A percentile compares a stretch with the other conserved stretches of the same genome.
Evolutionary conservation across 352 stramenopile genomes (phyloP).

Genomic region (Phytophthora rubi): DNA sequence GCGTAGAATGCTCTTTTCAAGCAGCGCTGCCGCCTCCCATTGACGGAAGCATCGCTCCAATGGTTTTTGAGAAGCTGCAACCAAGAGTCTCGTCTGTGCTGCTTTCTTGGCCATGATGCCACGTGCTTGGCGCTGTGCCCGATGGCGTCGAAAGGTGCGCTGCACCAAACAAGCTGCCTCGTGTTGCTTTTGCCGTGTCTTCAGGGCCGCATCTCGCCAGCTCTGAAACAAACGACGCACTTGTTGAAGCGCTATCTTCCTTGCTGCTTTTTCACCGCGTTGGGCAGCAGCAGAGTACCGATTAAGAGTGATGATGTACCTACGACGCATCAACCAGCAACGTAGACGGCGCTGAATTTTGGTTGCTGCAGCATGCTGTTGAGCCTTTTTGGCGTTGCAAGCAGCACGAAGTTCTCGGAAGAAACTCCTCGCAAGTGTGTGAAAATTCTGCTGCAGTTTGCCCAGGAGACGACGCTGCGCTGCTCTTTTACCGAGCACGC

Average conservation of each 20-base stretch:
- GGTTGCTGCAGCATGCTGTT: slow-evolving; percentile 43
- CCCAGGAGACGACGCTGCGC: slow-evolving; percentile 47
- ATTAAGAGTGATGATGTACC: slow-evolving; percentile 49
- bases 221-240: slow-evolving; percentile 30
- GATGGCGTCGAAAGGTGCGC: slow-evolving; percentile 48
- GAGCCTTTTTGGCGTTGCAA: slow-evolving; percentile 40
- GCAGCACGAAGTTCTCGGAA: slow-evolving; percentile 51
- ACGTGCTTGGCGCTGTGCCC: slow-evolving; percentile 50
- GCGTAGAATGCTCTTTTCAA: slow-evolving; percentile 55
- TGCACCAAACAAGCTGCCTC: slow-evolving; percentile 55
- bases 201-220: slow-evolving; percentile 25
- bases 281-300: slow-evolving; percentile 28
- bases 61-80: slow-evolving; percentile 54
- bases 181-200: slow-evolving; percentile 24
- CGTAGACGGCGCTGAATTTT: slow-evolving; percentile 55
- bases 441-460: slow-evolving; percentile 52
- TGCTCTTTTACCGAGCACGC: slow-evolving; percentile 42
- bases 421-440: slow-evolving; percentile 48
- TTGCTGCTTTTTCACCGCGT: slow-evolving; percentile 33
- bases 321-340: slow-evolving; percentile 50
- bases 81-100: slow-evolving; percentile 52
- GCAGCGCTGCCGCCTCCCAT: slow-evolving; percentile 53
- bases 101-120: slow-evolving; percentile 57
- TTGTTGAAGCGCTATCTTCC: slow-evolving; percentile 34
- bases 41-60: slow-evolving; percentile 63